Evolutionary conservation across 306 rosid genomes (phyloP), one percentile per base, ranked within the genome.

Genomic region (Lagenaria siceraria): DNA sequence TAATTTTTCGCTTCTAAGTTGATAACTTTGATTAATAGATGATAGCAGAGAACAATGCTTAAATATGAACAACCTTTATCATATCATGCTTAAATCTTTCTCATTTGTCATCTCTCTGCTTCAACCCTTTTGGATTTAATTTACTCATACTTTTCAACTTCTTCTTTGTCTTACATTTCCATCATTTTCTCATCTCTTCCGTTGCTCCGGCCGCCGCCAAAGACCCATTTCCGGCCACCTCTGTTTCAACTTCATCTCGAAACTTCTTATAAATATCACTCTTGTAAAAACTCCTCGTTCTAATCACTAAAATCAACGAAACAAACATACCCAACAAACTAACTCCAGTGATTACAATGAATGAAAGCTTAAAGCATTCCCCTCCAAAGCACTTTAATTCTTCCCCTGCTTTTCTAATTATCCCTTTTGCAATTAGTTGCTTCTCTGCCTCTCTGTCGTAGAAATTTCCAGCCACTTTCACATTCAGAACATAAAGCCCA

Each of bases 261-360:
- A 86, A 88, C 69, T 74, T 88, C 85, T 86, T 62, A 48, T 86
- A 88, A 38, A 88, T 82, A 25, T 84, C 89, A 69, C 84, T 56
- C 79, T 55, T 80, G 69, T 88, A 88, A 8, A 88, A 88, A 42
- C 77, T 75, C 55, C 86, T 82, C 9, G 92, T 86, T 78, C 92
- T 82, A 7, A 53, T 21, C 54, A 86, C 89, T 77, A 88, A 79
- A 69, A 80, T 63, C 19, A 88, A 70, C 2, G 91, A 88, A 62
- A 84, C 84, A 8, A 86, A 21, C 18, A 84, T 84, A n/a, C 89
- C 91, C 77, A 86, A 82, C 24, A 88, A 15, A 21, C 80, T 65
- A 33, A 80, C 82, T 0, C 11, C 82, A 18, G 89, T 81, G 4
- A 86, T 88, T n/a, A 88, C 77, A 33, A 86, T 15, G 55, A 88